Percentiles rank a stretch among this genome's conserved stretches.
Conservation (phyloP, 345 rosid genomes). For the Salix arbutifolia region DNA sequence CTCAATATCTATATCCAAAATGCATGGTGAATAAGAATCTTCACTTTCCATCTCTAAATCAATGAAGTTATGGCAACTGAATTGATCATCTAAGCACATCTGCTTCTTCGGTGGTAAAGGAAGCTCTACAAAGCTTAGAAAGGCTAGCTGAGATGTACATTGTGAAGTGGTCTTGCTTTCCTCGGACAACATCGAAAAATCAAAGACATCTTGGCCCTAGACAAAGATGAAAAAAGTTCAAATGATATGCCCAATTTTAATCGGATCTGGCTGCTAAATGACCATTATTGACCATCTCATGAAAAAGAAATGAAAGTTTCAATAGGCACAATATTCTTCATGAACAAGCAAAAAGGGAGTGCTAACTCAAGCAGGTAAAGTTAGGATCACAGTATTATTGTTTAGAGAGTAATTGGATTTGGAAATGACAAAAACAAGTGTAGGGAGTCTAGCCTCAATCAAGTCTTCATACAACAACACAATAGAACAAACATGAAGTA, state of each 20-base stretch:
- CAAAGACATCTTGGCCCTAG: slow-evolving; percentile 62
- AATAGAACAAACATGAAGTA: too few species aligned
- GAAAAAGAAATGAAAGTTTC: not conserved
- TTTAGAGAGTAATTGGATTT: not conserved
- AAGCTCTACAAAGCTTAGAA: slow-evolving; percentile 64
- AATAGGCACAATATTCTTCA: not conserved
- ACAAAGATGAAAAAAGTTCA: slow-evolving; percentile 8
- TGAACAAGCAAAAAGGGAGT: not conserved
- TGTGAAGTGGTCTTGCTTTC: slow-evolving; percentile 39
- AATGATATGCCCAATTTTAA: not conserved
- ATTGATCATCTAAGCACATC: slow-evolving; percentile 42
- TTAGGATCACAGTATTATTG: not conserved
- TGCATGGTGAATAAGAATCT: slow-evolving; percentile 58
- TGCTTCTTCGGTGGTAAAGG: slow-evolving; percentile 46
- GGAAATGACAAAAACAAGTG: not conserved
- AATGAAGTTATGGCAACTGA: slow-evolving; percentile 53
- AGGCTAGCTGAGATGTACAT: slow-evolving; percentile 42
- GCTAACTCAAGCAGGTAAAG: not conserved
- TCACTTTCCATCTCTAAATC: slow-evolving; percentile 52
- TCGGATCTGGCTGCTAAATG: not conserved
- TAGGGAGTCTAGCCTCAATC: too few species aligned
- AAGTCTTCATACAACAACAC: too few species aligned
- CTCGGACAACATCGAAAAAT: slow-evolving; percentile 62
- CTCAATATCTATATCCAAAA: slow-evolving; percentile 60
- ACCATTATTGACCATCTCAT: not conserved